A percentile compares a stretch with the other conserved stretches of the same genome.
Conservation (phyloP, 1,284 basidiomycete genomes). For the Bondarzewia mesenterica region DNA sequence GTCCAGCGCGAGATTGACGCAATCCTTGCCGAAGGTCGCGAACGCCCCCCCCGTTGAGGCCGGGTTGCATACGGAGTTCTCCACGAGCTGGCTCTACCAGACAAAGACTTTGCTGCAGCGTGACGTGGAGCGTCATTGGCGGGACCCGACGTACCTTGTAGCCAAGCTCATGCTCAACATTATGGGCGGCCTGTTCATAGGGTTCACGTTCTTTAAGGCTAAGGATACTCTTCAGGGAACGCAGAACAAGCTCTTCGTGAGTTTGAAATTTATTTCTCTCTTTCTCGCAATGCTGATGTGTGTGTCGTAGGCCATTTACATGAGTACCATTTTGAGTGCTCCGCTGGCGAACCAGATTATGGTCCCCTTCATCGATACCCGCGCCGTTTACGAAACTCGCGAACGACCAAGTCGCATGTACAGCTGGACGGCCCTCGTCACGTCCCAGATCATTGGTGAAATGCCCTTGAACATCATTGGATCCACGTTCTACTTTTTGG, state of each 20-base stretch:
- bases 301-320: conserved; percentile 15
- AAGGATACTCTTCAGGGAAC: conserved; percentile 61
- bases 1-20: conserved; percentile 21
- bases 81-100: conserved; percentile 41
- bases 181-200: conserved; percentile 53
- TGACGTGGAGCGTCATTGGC: conserved; percentile 47
- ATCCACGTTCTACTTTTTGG: conserved; percentile 51
- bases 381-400: conserved; percentile 55
- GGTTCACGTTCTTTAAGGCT: conserved; percentile 64
- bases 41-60: conserved; percentile 21
- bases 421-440: conserved; percentile 70
- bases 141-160: conserved; percentile 69
- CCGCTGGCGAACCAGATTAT: conserved; percentile 25
- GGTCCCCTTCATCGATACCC: conserved; percentile 40
- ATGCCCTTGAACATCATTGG: conserved; percentile 61
- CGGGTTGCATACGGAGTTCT: conserved; percentile 32
- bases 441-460: conserved; percentile 55
- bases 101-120: conserved; percentile 37
- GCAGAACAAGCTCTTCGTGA: conserved; percentile 75
- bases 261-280: conserved; percentile 14
- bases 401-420: conserved; percentile 74
- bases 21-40: conserved; percentile 26
- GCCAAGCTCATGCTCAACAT: conserved; percentile 61
- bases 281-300: not conserved
- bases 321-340: conserved; percentile 5